These are phyloP conservation scores for Panicum miliaceum DNA, from an alignment of 176 grass and related monocot genomes.

Conservation along the genomic window DNA sequence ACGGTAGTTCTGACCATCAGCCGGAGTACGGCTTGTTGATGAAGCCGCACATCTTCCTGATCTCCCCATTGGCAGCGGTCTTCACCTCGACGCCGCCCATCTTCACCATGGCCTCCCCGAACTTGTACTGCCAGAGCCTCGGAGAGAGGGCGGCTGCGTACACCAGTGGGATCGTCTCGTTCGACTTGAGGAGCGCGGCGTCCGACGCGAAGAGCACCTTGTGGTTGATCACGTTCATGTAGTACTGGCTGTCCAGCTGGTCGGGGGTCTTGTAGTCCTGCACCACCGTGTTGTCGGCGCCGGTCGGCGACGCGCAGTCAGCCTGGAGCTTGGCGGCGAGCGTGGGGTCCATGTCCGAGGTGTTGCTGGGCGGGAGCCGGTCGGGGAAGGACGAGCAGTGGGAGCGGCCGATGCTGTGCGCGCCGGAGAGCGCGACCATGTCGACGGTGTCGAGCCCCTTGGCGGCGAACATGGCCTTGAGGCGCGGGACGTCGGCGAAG, in stretches of 20 bases:
- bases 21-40: slow-evolving; percentile 11
- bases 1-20: not conserved
- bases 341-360: slow-evolving; percentile 25
- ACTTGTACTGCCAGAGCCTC: slow-evolving; percentile 30
- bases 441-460: slow-evolving; percentile 39
- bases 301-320: not conserved
- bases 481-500: not conserved
- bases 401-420: slow-evolving; percentile 44
- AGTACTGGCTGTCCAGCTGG: slow-evolving; percentile 55
- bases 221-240: slow-evolving; percentile 29
- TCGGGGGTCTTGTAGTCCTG: slow-evolving; percentile 37
- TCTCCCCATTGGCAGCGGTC: slow-evolving; percentile 33
- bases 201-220: slow-evolving; percentile 56
- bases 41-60: slow-evolving; percentile 32
- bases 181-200: slow-evolving; percentile 24
- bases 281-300: not conserved
- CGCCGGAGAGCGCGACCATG: slow-evolving; percentile 26
- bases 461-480: slow-evolving; percentile 24
- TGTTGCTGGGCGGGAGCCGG: not conserved
- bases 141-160: not conserved
- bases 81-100: slow-evolving; percentile 36
- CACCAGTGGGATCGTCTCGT: not conserved
- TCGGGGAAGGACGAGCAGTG: slow-evolving; percentile 48
- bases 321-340: not conserved
- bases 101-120: slow-evolving; percentile 47